Percentiles rank a stretch among this genome's conserved stretches.
Conservation (phyloP, 345 rosid species). For the Acer negundo region DNA sequence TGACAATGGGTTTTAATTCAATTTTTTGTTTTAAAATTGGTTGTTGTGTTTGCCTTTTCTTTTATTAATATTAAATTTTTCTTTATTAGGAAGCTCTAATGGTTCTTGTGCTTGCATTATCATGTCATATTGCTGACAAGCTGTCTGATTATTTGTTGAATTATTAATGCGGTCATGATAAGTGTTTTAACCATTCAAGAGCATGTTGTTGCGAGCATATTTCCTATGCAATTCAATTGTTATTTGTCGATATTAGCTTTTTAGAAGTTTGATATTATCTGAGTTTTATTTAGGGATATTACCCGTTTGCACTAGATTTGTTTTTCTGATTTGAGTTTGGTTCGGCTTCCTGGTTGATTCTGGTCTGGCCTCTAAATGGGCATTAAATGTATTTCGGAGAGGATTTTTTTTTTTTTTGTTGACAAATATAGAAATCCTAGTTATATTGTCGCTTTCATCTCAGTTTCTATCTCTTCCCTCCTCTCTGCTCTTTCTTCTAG, state of each 20-base stretch:
- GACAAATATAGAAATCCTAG: background rate
- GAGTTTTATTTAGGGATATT: background rate
- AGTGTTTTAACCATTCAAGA: background rate
- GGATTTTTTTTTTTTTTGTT: too few relatives aligned
- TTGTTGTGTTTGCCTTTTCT: background rate
- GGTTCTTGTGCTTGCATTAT: constrained; percentile 1
- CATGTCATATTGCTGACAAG: constrained; percentile 3
- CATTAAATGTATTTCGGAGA: background rate
- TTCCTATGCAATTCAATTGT: background rate
- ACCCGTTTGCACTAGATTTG: background rate
- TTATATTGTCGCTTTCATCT: too few relatives aligned
- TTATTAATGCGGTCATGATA: background rate
- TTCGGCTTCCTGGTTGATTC: background rate
- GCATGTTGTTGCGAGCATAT: background rate
- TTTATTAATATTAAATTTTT: background rate
- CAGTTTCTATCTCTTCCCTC: too few relatives aligned
- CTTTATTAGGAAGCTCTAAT: background rate
- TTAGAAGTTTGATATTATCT: too few relatives aligned
- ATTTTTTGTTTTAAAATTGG: background rate
- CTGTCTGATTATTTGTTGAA: background rate
- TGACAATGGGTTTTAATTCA: background rate
- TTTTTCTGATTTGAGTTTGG: background rate
- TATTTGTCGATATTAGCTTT: background rate
- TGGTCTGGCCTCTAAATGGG: background rate
- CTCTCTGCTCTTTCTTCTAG: too few relatives aligned